These are phyloP conservation scores for Dactylonectria estremocensis DNA, from an alignment of 2,329 filamentous ascomycete species.

Conservation along the genomic window DNA sequence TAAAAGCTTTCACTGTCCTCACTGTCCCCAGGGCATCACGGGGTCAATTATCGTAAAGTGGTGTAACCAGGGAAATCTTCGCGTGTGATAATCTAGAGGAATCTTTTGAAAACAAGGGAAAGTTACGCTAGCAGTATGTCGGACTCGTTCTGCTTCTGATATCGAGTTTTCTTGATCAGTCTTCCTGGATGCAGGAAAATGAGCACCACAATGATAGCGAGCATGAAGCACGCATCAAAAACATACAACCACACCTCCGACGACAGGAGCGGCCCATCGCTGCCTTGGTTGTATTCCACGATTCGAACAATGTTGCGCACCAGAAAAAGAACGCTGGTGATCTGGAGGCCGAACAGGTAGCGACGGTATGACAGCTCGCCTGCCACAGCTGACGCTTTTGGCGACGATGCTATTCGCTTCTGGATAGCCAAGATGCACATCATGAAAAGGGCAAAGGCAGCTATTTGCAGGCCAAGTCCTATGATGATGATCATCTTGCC, in stretches of 20 bases:
- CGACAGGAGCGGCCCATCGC: slow-evolving; percentile 58
- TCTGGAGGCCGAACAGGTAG: slow-evolving; percentile 59
- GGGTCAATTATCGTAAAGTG: too few species aligned
- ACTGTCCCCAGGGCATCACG: too few species aligned
- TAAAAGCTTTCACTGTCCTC: too few species aligned
- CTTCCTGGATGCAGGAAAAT: slow-evolving; percentile 36
- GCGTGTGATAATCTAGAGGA: not conserved
- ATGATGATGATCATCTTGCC: slow-evolving; percentile 42
- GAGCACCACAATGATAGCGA: slow-evolving; percentile 32
- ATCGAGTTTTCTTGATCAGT: slow-evolving; percentile 19
- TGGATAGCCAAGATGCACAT: slow-evolving; percentile 61
- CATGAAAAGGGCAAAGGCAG: slow-evolving; percentile 66
- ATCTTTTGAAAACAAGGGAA: not conserved
- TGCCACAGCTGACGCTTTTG: not conserved
- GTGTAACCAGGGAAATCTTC: too few species aligned
- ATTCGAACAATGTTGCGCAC: slow-evolving; percentile 64
- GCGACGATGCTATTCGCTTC: slow-evolving; percentile 49
- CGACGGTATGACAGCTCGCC: slow-evolving; percentile 37
- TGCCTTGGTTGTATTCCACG: slow-evolving; percentile 63
- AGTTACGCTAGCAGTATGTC: not conserved
- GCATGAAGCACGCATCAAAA: slow-evolving; percentile 50
- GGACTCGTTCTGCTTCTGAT: not conserved
- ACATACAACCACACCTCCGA: slow-evolving; percentile 63
- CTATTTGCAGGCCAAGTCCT: slow-evolving; percentile 65
- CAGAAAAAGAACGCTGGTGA: slow-evolving; percentile 61